Conservation (phyloP, 495 filamentous ascomycete species). For the Elasticomyces elasticus region DNA sequence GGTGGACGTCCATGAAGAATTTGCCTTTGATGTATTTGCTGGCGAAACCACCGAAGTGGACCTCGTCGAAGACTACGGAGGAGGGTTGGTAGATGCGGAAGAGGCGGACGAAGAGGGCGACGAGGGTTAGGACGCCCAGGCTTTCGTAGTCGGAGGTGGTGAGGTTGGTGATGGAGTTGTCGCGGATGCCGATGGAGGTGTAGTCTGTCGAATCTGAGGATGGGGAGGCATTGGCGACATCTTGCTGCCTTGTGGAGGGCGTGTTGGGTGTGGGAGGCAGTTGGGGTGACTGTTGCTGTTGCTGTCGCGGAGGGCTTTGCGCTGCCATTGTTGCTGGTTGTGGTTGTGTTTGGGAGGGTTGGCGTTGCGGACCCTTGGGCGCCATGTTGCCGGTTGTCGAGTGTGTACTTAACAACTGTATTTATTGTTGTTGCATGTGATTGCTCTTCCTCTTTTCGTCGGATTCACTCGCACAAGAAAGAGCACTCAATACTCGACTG, state of each 20-base stretch:
- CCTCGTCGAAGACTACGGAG: slow-evolving; percentile 97
- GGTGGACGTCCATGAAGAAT: slow-evolving; percentile 99
- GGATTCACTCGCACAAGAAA: too few species aligned
- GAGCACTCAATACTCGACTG: too few species aligned
- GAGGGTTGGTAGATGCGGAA: slow-evolving; percentile 94
- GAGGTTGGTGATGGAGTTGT: slow-evolving; percentile 58
- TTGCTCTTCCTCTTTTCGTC: too few species aligned
- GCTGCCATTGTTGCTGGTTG: slow-evolving; percentile 5
- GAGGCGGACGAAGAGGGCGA: slow-evolving; percentile 71
- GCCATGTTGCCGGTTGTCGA: too few species aligned
- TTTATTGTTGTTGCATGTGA: too few species aligned
- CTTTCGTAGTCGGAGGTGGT: slow-evolving; percentile 72
- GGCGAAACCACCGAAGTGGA: slow-evolving; percentile 97
- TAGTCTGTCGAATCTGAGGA: slow-evolving; percentile 47
- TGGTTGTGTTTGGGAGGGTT: too few species aligned
- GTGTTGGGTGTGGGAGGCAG: background rate
- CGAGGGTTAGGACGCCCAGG: slow-evolving; percentile 58
- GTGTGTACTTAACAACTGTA: too few species aligned
- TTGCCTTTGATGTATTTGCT: slow-evolving; percentile 96
- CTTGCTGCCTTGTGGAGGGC: background rate
- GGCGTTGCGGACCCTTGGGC: too few species aligned
- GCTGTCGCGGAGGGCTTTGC: background rate
- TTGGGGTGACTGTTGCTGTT: background rate
- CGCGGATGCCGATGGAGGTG: slow-evolving; percentile 50
- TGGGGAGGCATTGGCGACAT: slow-evolving; percentile 16